Evolutionary conservation across 345 rosid genomes (phyloP).

Genomic region (Adansonia digitata): DNA sequence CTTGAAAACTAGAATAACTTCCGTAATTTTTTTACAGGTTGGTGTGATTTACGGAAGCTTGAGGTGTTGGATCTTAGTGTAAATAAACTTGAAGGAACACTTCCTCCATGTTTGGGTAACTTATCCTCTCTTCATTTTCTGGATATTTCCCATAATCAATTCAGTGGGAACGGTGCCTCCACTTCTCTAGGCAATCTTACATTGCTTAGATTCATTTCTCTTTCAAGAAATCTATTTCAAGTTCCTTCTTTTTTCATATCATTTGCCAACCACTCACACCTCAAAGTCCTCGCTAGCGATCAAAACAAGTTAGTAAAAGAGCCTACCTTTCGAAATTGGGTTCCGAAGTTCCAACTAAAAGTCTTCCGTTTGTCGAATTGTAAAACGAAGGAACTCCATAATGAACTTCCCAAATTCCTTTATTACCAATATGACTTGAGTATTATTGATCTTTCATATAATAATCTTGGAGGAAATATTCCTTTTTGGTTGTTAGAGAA

Average conservation of each 20-base stretch:
- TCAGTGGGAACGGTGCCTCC: conserved; percentile 10
- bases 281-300: background rate
- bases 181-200: background rate
- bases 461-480: background rate
- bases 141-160: background rate
- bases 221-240: background rate
- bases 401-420: background rate
- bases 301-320: background rate
- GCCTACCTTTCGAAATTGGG: background rate
- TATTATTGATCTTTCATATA: background rate
- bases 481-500: conserved; percentile 28
- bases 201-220: background rate
- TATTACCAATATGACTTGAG: background rate
- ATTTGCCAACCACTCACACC: conserved; percentile 19
- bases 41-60: background rate
- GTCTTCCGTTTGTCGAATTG: background rate
- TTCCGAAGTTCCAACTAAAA: background rate
- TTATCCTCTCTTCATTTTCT: background rate
- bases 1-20: too few species aligned
- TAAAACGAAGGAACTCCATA: background rate
- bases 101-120: background rate
- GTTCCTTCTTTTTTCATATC: background rate
- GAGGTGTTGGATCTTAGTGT: background rate
- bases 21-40: background rate
- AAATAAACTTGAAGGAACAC: background rate